These are phyloP conservation scores for Pestalotiopsis sp. DNA, from an alignment of 2,329 filamentous ascomycete genomes.

Conservation along the genomic window DNA sequence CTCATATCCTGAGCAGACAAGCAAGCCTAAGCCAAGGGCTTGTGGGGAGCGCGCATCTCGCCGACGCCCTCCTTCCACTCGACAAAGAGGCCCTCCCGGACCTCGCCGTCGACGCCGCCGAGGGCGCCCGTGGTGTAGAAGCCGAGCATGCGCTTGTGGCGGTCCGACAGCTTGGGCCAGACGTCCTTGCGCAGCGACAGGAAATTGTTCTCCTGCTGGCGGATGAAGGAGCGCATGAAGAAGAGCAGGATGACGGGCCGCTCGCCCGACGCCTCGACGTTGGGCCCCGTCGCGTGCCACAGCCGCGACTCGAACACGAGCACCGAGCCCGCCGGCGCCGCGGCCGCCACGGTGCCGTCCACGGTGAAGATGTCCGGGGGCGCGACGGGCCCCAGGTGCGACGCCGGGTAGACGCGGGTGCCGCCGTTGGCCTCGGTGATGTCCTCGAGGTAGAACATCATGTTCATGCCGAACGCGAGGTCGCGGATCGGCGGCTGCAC, in stretches of 20 bases:
- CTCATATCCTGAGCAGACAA: neutral
- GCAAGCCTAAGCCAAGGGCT: neutral
- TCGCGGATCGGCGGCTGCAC: conserved; percentile 26
- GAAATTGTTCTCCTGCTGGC: conserved; percentile 31
- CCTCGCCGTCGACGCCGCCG: conserved; percentile 24
- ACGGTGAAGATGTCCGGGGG: conserved; percentile 26
- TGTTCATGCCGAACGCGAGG: conserved; percentile 25
- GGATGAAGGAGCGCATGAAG: conserved; percentile 32
- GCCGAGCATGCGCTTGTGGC: conserved; percentile 23
- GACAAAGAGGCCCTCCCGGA: conserved; percentile 23
- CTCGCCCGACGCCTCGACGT: conserved; percentile 17
- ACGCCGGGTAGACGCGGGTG: conserved; percentile 30
- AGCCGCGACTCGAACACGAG: conserved; percentile 29
- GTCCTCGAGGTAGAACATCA: conserved; percentile 30
- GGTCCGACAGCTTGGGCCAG: conserved; percentile 25
- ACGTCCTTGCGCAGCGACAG: conserved; percentile 30
- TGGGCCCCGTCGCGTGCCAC: conserved; percentile 31
- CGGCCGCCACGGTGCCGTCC: conserved; percentile 24
- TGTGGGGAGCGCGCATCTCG: conserved; percentile 9
- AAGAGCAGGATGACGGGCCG: conserved; percentile 19
- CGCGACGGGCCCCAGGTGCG: conserved; percentile 23
- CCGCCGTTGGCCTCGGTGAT: conserved; percentile 32
- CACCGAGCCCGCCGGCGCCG: conserved; percentile 26
- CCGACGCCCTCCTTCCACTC: conserved; percentile 11
- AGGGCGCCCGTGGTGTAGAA: conserved; percentile 22